Evolutionary conservation across 495 filamentous ascomycete genomes (phyloP), one percentile per base, ranked within the genome.

Genomic region (Penicillium cosmopolitanum): DNA sequence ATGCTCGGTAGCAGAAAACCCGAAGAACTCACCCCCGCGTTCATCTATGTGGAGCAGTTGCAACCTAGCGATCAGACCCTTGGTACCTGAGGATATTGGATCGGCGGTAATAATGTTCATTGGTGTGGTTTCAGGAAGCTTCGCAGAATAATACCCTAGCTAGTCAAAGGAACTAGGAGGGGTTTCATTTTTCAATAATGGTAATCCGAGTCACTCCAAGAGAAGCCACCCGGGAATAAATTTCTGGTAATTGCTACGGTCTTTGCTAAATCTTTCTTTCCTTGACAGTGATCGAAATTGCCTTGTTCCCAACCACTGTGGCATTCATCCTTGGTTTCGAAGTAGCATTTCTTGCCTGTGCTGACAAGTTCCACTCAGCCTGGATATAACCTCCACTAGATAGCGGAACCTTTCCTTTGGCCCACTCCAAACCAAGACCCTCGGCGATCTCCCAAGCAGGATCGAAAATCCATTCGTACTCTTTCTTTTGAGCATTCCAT

Each of bases 271-370:
- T 15, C 5, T 11, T 38, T 38, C 7, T 38, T 35, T 35, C 28
- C 18, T n/a, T 57, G 9, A 50, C 13, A 5, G 43, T 47, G 4
- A 50, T 36, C 10, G 48, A 23, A 34, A 82, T 73, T 42, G 59
- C 54, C 15, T 71, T 62, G 35, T 57, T 70, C 33, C 67, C 75
- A 35, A 58, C 34, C 6, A 57, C 55, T 12, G 3, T 21, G 11
- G 55, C 55, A 16, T 16, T 38, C 44, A 57, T 50, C 6, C 3
- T 5, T 13, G 55, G 44, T 18, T n/a, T 34, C 23, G 28, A 31
- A 5, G 10, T 38, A 0, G 43, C 13, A 10, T 38, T 38, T 38
- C 35, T 15, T 38, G 13, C 13, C 1, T 15, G 35, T 12, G 11
- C 35, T 16, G n/a, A 19, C 5, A 21, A 2, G 38, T 51, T 53